Evolutionary conservation across 768 basidiomycete genomes (phyloP).

Genomic region (Neoboletus brunneissimus): DNA sequence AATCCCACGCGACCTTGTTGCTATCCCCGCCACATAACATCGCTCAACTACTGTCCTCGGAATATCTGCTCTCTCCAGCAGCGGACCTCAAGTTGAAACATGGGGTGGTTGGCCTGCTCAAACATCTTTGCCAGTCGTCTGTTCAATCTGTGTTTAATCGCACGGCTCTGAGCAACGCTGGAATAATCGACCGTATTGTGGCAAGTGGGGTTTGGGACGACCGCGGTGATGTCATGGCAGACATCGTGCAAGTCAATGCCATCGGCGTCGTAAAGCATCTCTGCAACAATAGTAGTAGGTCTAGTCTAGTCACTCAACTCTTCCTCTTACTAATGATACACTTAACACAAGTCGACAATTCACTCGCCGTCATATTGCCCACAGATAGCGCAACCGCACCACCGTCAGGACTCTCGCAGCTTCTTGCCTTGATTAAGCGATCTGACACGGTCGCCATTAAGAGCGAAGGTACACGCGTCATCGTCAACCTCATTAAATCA

Average conservation of each 20-base stretch:
- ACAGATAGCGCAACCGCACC: conserved; percentile 27
- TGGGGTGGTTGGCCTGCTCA: conserved; percentile 80
- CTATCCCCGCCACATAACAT: conserved; percentile 65
- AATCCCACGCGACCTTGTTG: conserved; percentile 57
- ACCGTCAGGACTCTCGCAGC: conserved; percentile 58
- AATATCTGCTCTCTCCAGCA: conserved; percentile 48
- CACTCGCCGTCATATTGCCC: conserved; percentile 51
- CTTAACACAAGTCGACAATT: conserved; percentile 40
- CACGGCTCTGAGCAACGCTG: conserved; percentile 53
- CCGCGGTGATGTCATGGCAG: conserved; percentile 73
- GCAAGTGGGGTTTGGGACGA: conserved; percentile 67
- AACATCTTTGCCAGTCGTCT: conserved; percentile 76
- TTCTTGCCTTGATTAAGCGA: conserved; percentile 72
- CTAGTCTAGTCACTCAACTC: neutral
- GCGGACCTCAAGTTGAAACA: conserved; percentile 85
- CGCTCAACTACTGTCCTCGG: conserved; percentile 57
- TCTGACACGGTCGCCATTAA: conserved; percentile 80
- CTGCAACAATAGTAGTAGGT: conserved; percentile 70
- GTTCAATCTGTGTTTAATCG: conserved; percentile 59
- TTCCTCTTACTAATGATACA: conserved; percentile 31
- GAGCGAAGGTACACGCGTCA: conserved; percentile 85
- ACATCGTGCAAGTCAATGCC: conserved; percentile 82
- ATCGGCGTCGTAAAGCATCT: conserved; percentile 90
- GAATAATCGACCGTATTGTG: conserved; percentile 59
- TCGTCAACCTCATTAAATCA: conserved; percentile 83